Conservation (phyloP, 2,329 filamentous ascomycete species). For the Alternaria gaisen region DNA sequence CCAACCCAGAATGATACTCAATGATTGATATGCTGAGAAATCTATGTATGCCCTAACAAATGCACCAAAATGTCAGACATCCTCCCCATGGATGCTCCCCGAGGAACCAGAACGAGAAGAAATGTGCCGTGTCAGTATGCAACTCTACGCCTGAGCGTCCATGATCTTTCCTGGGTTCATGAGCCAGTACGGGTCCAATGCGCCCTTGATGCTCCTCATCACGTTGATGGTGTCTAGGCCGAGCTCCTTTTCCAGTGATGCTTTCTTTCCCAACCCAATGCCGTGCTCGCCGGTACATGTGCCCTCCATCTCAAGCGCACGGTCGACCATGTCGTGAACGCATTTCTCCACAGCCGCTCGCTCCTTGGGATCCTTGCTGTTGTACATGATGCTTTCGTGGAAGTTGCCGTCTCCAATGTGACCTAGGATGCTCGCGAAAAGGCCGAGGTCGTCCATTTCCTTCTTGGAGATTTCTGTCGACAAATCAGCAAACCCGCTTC, state of each 20-base stretch:
- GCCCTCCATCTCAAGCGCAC: conserved; percentile 93
- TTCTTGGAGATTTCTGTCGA: conserved; percentile 81
- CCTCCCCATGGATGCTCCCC: conserved; percentile 32
- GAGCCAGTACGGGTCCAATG: conserved; percentile 85
- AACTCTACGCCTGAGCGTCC: conserved; percentile 57
- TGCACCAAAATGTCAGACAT: conserved; percentile 26
- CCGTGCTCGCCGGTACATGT: conserved; percentile 92
- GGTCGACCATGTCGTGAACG: conserved; percentile 88
- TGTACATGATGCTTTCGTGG: conserved; percentile 91
- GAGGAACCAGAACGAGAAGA: conserved; percentile 3
- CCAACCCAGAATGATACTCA: neutral
- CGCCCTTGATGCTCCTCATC: conserved; percentile 84
- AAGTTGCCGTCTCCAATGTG: conserved; percentile 96
- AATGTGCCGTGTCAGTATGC: neutral
- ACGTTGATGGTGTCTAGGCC: conserved; percentile 81
- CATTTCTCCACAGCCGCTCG: conserved; percentile 78
- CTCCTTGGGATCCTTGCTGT: conserved; percentile 73
- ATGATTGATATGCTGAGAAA: neutral
- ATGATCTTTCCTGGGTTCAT: conserved; percentile 95
- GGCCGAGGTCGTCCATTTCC: conserved; percentile 83
- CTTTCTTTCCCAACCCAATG: conserved; percentile 86
- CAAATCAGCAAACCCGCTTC: conserved; percentile 18
- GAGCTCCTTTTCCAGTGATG: conserved; percentile 78
- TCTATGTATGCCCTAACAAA: conserved; percentile 9
- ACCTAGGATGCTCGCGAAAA: conserved; percentile 88